Percentiles rank a stretch among this genome's conserved stretches.
These are phyloP conservation scores for Pseudisothecium myosuroides DNA, from an alignment of 225 moss, liverwort and hornwort genomes.

Conservation along the genomic window DNA sequence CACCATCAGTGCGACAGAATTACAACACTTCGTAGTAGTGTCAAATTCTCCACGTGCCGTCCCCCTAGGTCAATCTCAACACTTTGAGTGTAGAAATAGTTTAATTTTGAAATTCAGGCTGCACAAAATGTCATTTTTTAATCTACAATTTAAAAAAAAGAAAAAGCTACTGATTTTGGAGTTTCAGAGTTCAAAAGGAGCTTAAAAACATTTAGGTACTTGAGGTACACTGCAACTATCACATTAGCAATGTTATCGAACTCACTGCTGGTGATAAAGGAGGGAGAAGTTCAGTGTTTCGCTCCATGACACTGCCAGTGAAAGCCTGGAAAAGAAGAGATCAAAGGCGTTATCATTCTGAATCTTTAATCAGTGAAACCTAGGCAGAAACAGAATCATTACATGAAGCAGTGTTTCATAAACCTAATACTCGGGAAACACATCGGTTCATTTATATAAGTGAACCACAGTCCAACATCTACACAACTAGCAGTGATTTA, in stretches of 20 bases:
- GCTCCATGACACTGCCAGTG: conserved; percentile 44
- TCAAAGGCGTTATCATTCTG: background rate
- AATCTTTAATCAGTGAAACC: background rate
- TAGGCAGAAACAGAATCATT: background rate
- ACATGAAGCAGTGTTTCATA: background rate
- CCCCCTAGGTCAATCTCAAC: background rate
- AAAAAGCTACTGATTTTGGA: background rate
- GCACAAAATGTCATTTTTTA: background rate
- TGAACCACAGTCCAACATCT: background rate
- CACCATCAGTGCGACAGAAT: background rate
- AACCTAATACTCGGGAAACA: background rate
- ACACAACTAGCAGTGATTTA: background rate
- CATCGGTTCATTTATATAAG: background rate
- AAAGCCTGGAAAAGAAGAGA: conserved; percentile 26
- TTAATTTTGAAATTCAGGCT: background rate
- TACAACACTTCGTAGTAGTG: background rate
- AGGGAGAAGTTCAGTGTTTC: conserved; percentile 25
- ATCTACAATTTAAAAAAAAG: background rate
- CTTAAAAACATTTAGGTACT: background rate
- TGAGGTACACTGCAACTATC: background rate
- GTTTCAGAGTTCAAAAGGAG: background rate
- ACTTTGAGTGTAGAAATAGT: background rate
- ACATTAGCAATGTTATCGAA: background rate
- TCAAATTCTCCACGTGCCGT: background rate
- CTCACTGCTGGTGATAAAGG: conserved; percentile 17